Percentiles rank a stretch among this genome's conserved stretches.
Evolutionary conservation across 1,284 basidiomycete species (phyloP).

Genomic region (Bjerkandera adusta): DNA sequence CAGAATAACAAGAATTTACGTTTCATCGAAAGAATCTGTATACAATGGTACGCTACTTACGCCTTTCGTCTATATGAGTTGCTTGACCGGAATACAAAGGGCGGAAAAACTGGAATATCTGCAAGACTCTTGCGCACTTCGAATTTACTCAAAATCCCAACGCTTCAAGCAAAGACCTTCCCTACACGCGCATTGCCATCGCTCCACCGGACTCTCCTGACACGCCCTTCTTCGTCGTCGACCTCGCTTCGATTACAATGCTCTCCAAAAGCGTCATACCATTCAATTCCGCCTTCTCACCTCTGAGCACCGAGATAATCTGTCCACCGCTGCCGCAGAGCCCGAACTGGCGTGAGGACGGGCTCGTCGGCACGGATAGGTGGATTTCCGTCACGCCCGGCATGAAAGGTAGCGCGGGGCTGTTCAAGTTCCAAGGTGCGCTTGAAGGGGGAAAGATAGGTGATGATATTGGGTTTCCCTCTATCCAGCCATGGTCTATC

Average conservation of each 20-base stretch:
- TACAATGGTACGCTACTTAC: conserved; percentile 13
- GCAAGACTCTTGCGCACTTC: conserved; percentile 12
- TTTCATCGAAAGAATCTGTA: conserved; percentile 11
- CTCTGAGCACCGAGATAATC: background rate
- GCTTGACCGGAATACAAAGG: conserved; percentile 2
- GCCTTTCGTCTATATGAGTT: background rate
- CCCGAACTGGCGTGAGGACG: conserved; percentile 13
- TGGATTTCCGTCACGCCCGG: conserved; percentile 5
- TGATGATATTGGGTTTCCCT: conserved; percentile 13
- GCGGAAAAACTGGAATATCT: conserved; percentile 16
- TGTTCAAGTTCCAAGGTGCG: conserved; percentile 10
- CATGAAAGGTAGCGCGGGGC: conserved; percentile 15
- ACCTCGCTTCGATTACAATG: conserved; percentile 9
- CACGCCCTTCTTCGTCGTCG: conserved; percentile 10
- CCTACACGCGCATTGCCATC: conserved; percentile 12
- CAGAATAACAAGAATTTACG: conserved; percentile 16
- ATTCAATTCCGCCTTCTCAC: background rate
- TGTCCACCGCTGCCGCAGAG: conserved; percentile 14
- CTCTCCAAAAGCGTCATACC: conserved; percentile 4
- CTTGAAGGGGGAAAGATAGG: conserved; percentile 12
- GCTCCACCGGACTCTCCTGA: conserved; percentile 1
- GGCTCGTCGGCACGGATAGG: conserved; percentile 8
- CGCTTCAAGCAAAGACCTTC: background rate
- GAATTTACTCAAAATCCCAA: conserved; percentile 9
- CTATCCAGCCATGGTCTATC: conserved; percentile 9